Evolutionary conservation across 106 monocot genomes (phyloP), one percentile per base, ranked within the genome.

Genomic region (Dioscorea zingiberensis): DNA sequence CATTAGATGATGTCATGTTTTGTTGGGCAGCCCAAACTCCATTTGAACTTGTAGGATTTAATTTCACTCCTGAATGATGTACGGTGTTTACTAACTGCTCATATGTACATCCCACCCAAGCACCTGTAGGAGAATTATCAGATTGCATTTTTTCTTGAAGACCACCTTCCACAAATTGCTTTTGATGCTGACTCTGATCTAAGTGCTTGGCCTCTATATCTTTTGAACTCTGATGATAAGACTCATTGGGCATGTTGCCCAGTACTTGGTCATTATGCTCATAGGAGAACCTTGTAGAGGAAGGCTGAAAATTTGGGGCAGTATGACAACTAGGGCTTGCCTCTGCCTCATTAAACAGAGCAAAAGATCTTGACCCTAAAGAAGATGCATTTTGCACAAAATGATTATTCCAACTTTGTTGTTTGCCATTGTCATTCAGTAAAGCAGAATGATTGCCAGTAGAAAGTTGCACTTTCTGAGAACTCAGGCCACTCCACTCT

Each of bases 401-500:
- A 19, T 49, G 45, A 47, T 21, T 44, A 58, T 66, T 64, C 59
- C 70, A 77, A 47, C 30, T 19, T 63, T 64, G 76, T 26, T 74
- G 75, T 45, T 74, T 84, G 22, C 27, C 74, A 69, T 47, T 69
- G 27, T 72, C 55, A 61, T 62, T 48, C 58, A 71, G 63, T 29
- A 70, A 23, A 58, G 71, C 28, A 58, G 68, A 69, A 54, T 69
- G 44, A 48, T 78, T 85, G 21, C 49, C 73, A 45, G 57, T 27
- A 44, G 74, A 72, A 21, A 60, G 61, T 80, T 87, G 82, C 27
- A 47, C 69, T 51, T 87, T 91, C 46, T 81, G 80, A 24, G 79
- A 76, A 74, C 67, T 73, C 70, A 88, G 69, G 27, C 87, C 88
- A 64, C 81, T 85, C 85, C 82, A 92, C 51, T 88, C 83, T 78